phyloP scores from a whole-genome alignment of 2,329 filamentous ascomycete genomes.

The Cladobotryum protrusum region DNA sequence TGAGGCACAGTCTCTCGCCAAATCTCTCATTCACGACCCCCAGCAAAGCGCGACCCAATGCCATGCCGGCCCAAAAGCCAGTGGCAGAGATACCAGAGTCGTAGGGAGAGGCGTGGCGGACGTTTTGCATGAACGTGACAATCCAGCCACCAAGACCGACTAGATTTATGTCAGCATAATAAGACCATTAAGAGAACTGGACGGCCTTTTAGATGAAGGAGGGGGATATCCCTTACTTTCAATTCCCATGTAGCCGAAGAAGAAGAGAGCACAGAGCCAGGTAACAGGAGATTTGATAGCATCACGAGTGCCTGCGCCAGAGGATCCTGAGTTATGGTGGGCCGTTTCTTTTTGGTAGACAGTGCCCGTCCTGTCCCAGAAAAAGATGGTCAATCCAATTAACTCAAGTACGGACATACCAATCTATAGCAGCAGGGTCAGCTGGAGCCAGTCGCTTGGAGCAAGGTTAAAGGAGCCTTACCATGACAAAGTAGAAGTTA shows the following conservation, averaged over 20 bases:
- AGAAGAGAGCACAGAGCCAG: conserved; percentile 61
- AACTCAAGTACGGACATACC: conserved; percentile 52
- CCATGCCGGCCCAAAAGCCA: conserved; percentile 74
- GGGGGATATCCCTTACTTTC: conserved; percentile 40
- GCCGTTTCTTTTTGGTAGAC: conserved; percentile 42
- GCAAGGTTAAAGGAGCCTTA: conserved; percentile 32
- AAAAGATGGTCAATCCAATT: conserved; percentile 42
- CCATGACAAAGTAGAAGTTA: conserved; percentile 65
- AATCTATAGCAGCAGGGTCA: conserved; percentile 19
- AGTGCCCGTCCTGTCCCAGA: conserved; percentile 53
- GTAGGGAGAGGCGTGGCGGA: conserved; percentile 58
- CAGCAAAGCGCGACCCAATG: conserved; percentile 58
- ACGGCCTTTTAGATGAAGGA: too few species aligned
- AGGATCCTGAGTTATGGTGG: conserved; percentile 14
- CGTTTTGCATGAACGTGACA: conserved; percentile 70
- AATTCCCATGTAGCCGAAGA: conserved; percentile 66
- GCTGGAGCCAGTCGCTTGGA: neutral
- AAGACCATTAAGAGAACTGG: neutral
- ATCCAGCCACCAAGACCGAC: conserved; percentile 72
- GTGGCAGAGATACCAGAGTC: conserved; percentile 66
- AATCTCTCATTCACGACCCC: conserved; percentile 64
- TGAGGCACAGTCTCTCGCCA: conserved; percentile 56
- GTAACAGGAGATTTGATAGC: conserved; percentile 47
- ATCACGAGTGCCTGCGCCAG: conserved; percentile 28
- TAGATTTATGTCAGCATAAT: conserved; percentile 11